Evolutionary conservation across 2,329 filamentous ascomycete genomes (phyloP).

Genomic region (Neophaeococcomyces aloes): DNA sequence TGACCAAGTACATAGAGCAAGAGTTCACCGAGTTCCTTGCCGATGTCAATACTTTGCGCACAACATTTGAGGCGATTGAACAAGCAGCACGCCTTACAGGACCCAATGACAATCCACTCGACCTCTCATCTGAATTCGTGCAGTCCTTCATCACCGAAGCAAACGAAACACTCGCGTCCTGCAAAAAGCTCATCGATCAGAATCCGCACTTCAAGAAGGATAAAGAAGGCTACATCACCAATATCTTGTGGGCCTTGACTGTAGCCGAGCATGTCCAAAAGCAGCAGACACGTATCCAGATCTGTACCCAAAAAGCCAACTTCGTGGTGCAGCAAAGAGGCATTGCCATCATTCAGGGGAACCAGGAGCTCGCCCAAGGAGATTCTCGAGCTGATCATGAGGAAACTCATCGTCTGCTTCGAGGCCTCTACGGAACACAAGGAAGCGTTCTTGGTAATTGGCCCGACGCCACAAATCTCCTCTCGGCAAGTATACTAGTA

Average conservation of each 20-base stretch:
- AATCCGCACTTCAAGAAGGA: conserved; percentile 6
- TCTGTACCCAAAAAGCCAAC: conserved; percentile 5
- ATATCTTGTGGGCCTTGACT: conserved; percentile 6
- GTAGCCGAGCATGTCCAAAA: conserved; percentile 1
- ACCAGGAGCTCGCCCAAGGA: neutral
- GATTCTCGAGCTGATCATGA: neutral
- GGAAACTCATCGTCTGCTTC: neutral
- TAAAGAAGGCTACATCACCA: conserved; percentile 1
- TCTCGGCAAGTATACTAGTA: neutral
- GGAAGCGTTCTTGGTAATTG: neutral
- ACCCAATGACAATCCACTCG: neutral
- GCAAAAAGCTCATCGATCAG: conserved; percentile 1
- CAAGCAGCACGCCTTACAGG: neutral
- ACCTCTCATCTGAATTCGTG: conserved; percentile 2
- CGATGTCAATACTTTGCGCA: neutral
- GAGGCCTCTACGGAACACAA: neutral
- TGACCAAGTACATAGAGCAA: neutral
- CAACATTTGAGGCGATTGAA: neutral
- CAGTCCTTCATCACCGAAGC: conserved; percentile 2
- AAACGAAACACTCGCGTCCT: conserved; percentile 1
- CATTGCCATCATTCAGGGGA: neutral
- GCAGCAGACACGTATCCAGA: conserved; percentile 1
- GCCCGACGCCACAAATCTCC: neutral
- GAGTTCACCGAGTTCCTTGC: conserved; percentile 4
- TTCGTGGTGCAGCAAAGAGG: conserved; percentile 5